Conservation (phyloP, 163 green algal species). For the Volvox carteri region DNA sequence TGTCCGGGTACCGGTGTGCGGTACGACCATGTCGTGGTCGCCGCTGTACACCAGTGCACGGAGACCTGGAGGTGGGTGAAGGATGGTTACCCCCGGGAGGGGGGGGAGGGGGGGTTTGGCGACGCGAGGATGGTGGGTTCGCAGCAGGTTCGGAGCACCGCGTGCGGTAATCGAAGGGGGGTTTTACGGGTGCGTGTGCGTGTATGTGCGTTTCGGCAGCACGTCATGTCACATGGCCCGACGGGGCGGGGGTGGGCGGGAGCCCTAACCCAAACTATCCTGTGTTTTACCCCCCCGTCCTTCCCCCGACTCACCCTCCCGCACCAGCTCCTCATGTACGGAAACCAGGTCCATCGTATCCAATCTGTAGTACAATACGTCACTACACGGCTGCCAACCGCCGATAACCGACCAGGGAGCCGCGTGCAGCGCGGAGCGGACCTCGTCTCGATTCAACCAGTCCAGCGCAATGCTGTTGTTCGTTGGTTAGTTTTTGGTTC, state of each 20-base stretch:
- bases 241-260: too few relatives aligned
- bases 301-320: conserved; percentile 42
- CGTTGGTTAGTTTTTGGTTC: too few relatives aligned
- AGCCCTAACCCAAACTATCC: too few relatives aligned
- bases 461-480: conserved; percentile 45
- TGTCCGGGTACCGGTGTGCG: conserved; percentile 77
- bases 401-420: not conserved
- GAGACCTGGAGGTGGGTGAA: conserved; percentile 64
- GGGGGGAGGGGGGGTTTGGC: too few relatives aligned
- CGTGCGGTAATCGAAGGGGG: too few relatives aligned
- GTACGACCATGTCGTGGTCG: conserved; percentile 84
- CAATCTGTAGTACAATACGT: conserved; percentile 74
- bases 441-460: conserved; percentile 58
- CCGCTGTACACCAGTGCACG: conserved; percentile 75
- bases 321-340: conserved; percentile 67
- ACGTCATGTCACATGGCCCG: too few relatives aligned
- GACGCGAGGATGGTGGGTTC: too few relatives aligned
- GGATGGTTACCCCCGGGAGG: too few relatives aligned
- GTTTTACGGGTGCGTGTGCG: too few relatives aligned
- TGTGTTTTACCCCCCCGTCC: not conserved
- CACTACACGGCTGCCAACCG: conserved; percentile 71
- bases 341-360: conserved; percentile 71
- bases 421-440: conserved; percentile 52
- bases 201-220: too few relatives aligned
- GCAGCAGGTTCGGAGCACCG: too few relatives aligned